Base-by-base conservation (phyloP, 129 eudicot species). In the Saposhnikovia divaricata region DNA sequence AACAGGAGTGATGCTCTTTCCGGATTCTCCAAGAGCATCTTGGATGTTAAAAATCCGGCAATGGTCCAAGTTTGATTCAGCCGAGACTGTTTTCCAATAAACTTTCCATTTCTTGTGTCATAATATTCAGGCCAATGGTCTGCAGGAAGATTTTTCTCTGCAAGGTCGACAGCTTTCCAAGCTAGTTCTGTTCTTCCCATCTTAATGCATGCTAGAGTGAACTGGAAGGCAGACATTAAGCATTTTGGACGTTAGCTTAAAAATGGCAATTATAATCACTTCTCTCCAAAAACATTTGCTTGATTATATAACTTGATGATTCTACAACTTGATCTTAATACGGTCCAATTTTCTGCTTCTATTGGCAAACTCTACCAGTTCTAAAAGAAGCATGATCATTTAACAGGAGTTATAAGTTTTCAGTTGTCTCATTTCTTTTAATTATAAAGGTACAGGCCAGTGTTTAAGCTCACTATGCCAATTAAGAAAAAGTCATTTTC, bases 41-140 rank as follows among this genome's bases (percentile, higher is more conserved):
- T 96, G 19, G 99, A 96, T 45, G 98, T 90, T 50, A 92, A 75
- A 82, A 57, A 96, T 55, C 99, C 99, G 37, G 99, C 97, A 71
- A 96, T 82, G 4, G 99, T 90, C 99, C 99, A 96, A 38, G 99
- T 96, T 87, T 96, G 99, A 84, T 92, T 87, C n/a, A 92, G 93
- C 72, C 99, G 88, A 9, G 99, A 85, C 83, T 96, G 98, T 83
- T 96, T 96, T 21, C 99, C 99, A 28, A 92, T 82, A 76, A 92
- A 96, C 83, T 86, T 92, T 40, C 98, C 99, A 15, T 82, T 85
- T 79, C 72, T 87, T 9, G 99, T 96, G 85, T 96, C 99, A 43
- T 96, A 96, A 79, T 96, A 96, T 82, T 96, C 99, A 10, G 99
- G 99, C 99, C 99, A 96, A 55, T 79, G 85, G 76, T 96, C 98